These are phyloP conservation scores for Pythium guiyangense DNA, from an alignment of 352 stramenopile species.

Conservation along the genomic window DNA sequence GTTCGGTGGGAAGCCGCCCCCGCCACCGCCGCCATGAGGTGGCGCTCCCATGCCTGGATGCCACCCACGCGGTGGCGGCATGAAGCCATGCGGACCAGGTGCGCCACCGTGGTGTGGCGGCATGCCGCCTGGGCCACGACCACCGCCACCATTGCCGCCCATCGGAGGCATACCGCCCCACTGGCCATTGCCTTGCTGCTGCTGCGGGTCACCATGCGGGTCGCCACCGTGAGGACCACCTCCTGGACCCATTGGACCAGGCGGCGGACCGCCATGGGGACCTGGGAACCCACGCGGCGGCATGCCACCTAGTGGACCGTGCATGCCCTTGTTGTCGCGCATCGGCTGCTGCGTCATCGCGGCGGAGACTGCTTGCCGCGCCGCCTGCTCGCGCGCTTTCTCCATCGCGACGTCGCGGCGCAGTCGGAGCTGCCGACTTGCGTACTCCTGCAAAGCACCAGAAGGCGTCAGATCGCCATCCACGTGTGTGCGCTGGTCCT, in stretches of 20 bases:
- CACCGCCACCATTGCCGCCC: slow-evolving; percentile 14
- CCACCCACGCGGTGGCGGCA: slow-evolving; percentile 60
- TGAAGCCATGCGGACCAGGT: slow-evolving; percentile 36
- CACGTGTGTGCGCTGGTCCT: too few relatives aligned
- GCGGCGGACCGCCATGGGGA: neutral
- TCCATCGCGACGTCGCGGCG: slow-evolving; percentile 70
- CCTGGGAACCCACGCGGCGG: slow-evolving; percentile 17
- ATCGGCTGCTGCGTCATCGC: slow-evolving; percentile 41
- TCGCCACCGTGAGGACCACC: slow-evolving; percentile 2
- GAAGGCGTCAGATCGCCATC: neutral
- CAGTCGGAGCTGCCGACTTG: slow-evolving; percentile 62
- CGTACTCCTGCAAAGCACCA: slow-evolving; percentile 54
- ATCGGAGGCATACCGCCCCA: slow-evolving; percentile 12
- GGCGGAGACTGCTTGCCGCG: slow-evolving; percentile 61
- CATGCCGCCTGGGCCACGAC: slow-evolving; percentile 21
- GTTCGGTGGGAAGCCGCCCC: slow-evolving; percentile 22
- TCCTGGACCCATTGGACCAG: slow-evolving; percentile 7
- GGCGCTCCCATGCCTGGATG: slow-evolving; percentile 66
- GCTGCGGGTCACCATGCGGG: neutral
- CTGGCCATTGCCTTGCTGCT: too few relatives aligned
- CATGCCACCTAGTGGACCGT: slow-evolving; percentile 17
- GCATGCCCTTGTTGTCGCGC: slow-evolving; percentile 16
- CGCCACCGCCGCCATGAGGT: slow-evolving; percentile 12
- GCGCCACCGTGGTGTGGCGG: slow-evolving; percentile 1
- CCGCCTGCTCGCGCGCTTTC: slow-evolving; percentile 74